phyloP scores from a whole-genome alignment of 2,329 filamentous ascomycete genomes.

The Fusarium drepaniforme region DNA sequence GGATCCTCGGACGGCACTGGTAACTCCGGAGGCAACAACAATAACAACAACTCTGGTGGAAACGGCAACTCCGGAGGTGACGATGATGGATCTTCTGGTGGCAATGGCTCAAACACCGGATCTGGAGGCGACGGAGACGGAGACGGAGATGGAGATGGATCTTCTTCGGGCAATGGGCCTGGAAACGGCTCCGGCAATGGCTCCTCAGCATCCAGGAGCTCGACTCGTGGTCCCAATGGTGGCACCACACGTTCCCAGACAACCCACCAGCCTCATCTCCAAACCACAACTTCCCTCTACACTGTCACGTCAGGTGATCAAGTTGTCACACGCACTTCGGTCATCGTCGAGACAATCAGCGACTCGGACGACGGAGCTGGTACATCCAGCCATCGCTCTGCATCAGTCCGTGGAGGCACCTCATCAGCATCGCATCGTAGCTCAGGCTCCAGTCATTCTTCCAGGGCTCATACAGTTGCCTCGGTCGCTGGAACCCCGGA shows the following conservation, averaged over 20 bases:
- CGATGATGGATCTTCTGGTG: not conserved
- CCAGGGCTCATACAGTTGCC: not conserved
- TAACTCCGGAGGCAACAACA: not conserved
- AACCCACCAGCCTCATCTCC: not conserved
- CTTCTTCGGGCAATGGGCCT: not conserved
- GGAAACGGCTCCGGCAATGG: not conserved
- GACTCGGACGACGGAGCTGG: not conserved
- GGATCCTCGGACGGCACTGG: not conserved
- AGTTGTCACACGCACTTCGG: not conserved
- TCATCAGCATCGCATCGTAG: not conserved
- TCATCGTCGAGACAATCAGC: constrained; percentile 5
- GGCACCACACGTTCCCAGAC: not conserved
- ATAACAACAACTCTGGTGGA: not conserved
- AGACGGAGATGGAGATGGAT: not conserved
- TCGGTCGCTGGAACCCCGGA: not conserved
- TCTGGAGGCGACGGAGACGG: not conserved
- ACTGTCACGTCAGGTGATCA: constrained; percentile 5
- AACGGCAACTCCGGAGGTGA: not conserved
- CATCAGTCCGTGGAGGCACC: not conserved
- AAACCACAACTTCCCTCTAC: not conserved
- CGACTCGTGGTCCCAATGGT: not conserved
- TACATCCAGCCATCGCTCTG: not conserved
- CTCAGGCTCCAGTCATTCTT: not conserved
- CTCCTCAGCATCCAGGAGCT: not conserved
- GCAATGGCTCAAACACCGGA: not conserved